Evolutionary conservation across 805 yeast genomes (phyloP), one percentile per base, ranked within the genome.

Genomic region (Torulaspora delbrueckii): DNA sequence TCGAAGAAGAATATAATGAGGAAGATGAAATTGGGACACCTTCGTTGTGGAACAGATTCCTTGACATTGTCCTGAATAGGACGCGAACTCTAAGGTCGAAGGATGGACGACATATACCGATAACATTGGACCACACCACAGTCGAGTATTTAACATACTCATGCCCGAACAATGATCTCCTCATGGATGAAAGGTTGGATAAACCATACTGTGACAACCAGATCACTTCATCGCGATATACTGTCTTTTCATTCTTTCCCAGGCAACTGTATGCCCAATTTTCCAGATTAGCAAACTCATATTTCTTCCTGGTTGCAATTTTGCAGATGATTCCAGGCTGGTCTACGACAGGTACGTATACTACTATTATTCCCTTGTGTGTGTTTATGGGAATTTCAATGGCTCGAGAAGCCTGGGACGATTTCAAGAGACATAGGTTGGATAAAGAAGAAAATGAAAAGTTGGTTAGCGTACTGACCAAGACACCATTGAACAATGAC

Each of bases 281-380:
- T 59, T 87, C 96, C 19, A 91, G 88, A 61, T 59, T 93, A 37
- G 99, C 99, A 24, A 93, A 93, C 62, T 73, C 90, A 50, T 91
- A 93, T 65, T 93, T 93, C 67, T 69, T 93, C 76, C 73, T 81
- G 2, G 93, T 93, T 13, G 90, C 98, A 2, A 84, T 93, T 50
- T 71, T 93, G 72, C 99, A 93, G 63, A 82, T 91, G 90, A 83
- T 93, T 39, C 98, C 99, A 0, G 79, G 89, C 2, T 93, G 96
- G 97, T 87, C 96, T 1, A 88, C 99, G 5, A 93, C 99, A 0
- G 99, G 98, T 48, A 84, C 89, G 9, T 88, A 81, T 61, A 93
- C 98, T 3, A 93, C 99, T 1, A 91, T 93, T 56, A 75, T 90
- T 33, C 98, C 99, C 1, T 72, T 93, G 46, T 69, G 82, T 65